Evolutionary conservation across 2,329 filamentous ascomycete genomes (phyloP), one percentile per base, ranked within the genome.

Genomic region (Cephalotrichum gorgonifer): DNA sequence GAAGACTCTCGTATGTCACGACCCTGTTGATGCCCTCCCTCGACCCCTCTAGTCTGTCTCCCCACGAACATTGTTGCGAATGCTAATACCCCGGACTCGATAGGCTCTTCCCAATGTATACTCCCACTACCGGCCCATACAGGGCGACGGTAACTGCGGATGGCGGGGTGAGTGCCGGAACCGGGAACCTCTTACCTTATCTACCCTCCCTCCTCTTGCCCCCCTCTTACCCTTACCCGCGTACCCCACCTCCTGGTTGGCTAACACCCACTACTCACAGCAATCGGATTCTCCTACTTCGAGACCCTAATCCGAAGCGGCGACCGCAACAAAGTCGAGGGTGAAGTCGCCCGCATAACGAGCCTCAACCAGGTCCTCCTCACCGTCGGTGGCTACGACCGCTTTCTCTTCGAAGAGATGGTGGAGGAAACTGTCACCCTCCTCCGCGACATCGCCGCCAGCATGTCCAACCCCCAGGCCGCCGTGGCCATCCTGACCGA

Each of bases 61-160:
- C 6, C 14, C 11, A 5, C 30, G 5, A 17, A 2, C 22, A 8
- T 31, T n/a, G n/a, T n/a, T n/a, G n/a, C n/a, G n/a, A 17, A 11
- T 8, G 31, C 22, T 48, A 26, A 27, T 23, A 14, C 25, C 39
- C 22, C 22, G 11, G 2, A 8, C 38, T n/a, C n/a, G n/a, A n/a
- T n/a, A 95, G 89, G 77, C 83, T 20, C 76, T 98, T 49, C 85
- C 89, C 6, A 76, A 83, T 58, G 88, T 85, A 50, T 95, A 95
- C 65, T 86, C 88, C 20, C 83, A 89, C 62, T 95, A 91, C 62
- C 87, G 93, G 49, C 84, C 84, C 11, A 81, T 95, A 63, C 83
- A 86, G 65, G 91, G 93, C 48, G 91, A 97, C 68, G 93, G 93
- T 51, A 94, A 95, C 63, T 97, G 93, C 68, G 93, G 91, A 60